Conservation (phyloP, 75 land plant species). For the Gnetum montanum region DNA sequence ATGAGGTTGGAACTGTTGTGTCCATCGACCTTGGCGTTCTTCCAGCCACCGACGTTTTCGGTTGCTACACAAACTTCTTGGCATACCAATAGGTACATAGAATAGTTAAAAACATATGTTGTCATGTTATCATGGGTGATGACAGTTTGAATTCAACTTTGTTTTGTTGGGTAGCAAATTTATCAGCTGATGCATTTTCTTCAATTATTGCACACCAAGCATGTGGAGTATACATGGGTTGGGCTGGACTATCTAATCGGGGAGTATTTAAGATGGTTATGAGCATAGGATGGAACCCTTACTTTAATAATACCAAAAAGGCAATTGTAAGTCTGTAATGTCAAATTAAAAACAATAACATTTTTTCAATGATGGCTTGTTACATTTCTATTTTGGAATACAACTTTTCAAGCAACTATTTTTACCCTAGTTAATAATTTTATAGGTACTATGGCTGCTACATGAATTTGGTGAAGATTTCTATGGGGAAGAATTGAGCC, state of each 20-base stretch:
- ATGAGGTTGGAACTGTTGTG: too few species aligned
- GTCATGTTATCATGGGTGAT: too few species aligned
- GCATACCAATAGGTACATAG: too few species aligned
- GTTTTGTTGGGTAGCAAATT: conserved; percentile 56
- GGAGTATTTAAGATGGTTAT: conserved; percentile 97
- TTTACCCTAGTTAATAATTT: background rate
- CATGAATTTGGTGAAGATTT: conserved; percentile 92
- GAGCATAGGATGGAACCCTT: conserved; percentile 99
- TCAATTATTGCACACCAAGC: conserved; percentile 59
- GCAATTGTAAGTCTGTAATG: conserved; percentile 93
- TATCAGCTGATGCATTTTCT: conserved; percentile 66
- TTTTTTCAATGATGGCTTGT: too few species aligned
- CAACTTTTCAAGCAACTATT: background rate
- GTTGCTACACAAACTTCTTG: too few species aligned
- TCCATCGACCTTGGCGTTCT: too few species aligned
- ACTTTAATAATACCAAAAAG: conserved; percentile 79
- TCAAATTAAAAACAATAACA: too few species aligned
- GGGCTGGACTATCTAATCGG: conserved; percentile 77
- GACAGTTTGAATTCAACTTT: background rate
- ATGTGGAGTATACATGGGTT: conserved; percentile 92
- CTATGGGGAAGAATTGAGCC: conserved; percentile 87
- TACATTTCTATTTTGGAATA: conserved; percentile 2
- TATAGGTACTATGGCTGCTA: conserved; percentile 94
- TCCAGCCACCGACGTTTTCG: too few species aligned
- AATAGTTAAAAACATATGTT: too few species aligned